Conservation (phyloP, 2,329 filamentous ascomycete genomes). For the Knoxdaviesia proteae region DNA sequence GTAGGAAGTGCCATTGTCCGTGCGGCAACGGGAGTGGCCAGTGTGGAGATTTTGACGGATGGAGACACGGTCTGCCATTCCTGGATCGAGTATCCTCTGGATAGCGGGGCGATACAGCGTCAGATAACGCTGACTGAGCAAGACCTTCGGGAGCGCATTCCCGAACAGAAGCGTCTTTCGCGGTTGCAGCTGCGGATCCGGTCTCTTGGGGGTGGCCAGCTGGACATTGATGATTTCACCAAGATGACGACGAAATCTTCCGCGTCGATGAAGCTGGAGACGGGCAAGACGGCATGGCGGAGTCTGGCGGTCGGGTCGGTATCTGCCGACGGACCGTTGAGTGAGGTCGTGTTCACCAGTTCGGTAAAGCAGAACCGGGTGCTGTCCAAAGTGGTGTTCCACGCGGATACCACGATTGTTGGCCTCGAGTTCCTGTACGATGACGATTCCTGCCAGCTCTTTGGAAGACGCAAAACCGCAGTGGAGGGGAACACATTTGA, state of each 20-base stretch:
- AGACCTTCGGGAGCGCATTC: slow-evolving; percentile 50
- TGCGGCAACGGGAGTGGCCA: slow-evolving; percentile 63
- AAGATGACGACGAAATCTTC: slow-evolving; percentile 45
- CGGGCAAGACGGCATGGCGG: slow-evolving; percentile 47
- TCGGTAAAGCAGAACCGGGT: slow-evolving; percentile 48
- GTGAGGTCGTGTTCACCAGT: slow-evolving; percentile 54
- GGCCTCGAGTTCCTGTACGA: slow-evolving; percentile 90
- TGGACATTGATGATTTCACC: slow-evolving; percentile 60
- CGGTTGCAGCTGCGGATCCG: slow-evolving; percentile 54
- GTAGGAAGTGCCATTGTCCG: slow-evolving; percentile 55
- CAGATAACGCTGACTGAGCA: slow-evolving; percentile 57
- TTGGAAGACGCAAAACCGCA: slow-evolving; percentile 38
- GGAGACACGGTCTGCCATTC: slow-evolving; percentile 62
- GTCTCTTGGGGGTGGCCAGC: slow-evolving; percentile 52
- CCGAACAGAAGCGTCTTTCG: slow-evolving; percentile 50
- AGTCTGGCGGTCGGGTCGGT: slow-evolving; percentile 46
- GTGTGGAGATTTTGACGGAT: slow-evolving; percentile 62
- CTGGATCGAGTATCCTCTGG: slow-evolving; percentile 62
- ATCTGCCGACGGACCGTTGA: slow-evolving; percentile 25
- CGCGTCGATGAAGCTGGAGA: slow-evolving; percentile 53
- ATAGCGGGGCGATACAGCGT: slow-evolving; percentile 39
- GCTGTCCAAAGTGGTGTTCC: slow-evolving; percentile 53
- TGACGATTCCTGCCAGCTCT: slow-evolving; percentile 62
- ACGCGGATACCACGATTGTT: slow-evolving; percentile 57
- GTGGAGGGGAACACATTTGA: slow-evolving; percentile 52